Conservation (phyloP, 805 yeast species). For the Kluyveromyces siamensis region DNA sequence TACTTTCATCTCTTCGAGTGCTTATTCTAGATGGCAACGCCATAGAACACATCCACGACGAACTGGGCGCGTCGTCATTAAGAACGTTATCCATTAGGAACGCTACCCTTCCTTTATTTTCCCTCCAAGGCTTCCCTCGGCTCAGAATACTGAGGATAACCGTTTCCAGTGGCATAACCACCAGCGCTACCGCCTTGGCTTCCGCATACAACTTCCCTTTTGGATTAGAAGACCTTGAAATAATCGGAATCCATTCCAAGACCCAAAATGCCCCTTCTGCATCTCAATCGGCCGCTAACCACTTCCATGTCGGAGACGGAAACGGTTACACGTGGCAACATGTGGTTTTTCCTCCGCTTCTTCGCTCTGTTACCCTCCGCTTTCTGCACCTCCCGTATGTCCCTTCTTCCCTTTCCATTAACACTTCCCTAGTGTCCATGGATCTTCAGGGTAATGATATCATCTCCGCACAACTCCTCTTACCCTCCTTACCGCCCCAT, state of each 20-base stretch:
- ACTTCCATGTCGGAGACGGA: background rate
- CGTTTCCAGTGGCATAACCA: conserved; percentile 2
- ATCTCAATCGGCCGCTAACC: conserved; percentile 5
- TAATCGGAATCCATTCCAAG: conserved; percentile 4
- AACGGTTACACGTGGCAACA: background rate
- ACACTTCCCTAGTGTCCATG: background rate
- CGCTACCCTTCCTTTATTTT: conserved; percentile 1
- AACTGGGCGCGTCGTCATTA: conserved; percentile 2
- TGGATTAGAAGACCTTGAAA: conserved; percentile 6
- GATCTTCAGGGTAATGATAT: conserved; percentile 1
- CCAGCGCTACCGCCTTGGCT: conserved; percentile 1
- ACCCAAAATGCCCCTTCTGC: background rate
- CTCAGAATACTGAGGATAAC: conserved; percentile 4
- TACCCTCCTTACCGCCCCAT: conserved; percentile 1
- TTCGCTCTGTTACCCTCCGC: background rate
- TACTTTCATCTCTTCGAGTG: conserved; percentile 10
- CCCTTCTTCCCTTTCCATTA: background rate
- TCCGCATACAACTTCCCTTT: background rate
- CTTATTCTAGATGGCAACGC: conserved; percentile 20
- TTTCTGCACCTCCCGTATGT: background rate
- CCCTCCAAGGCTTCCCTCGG: conserved; percentile 4
- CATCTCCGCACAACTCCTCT: background rate
- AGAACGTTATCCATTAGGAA: conserved; percentile 6
- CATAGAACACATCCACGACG: conserved; percentile 8
- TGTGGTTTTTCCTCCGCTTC: background rate